These are phyloP conservation scores for Cercophora scortea DNA, from an alignment of 495 filamentous ascomycete species.

Conservation along the genomic window DNA sequence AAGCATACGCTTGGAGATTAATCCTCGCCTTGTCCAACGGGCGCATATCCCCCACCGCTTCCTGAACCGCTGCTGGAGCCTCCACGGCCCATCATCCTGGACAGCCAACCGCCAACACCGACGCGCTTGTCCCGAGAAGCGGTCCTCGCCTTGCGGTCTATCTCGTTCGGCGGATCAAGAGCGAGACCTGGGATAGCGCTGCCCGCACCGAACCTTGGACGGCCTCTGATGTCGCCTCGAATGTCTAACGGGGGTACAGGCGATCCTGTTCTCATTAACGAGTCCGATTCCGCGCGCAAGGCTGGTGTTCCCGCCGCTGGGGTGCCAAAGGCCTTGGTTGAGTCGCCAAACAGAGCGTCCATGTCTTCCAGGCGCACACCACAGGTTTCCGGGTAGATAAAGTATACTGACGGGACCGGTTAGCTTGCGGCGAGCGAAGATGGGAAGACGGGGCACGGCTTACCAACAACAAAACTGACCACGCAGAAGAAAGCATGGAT, in stretches of 20 bases:
- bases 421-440: not conserved
- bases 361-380: constrained; percentile 95
- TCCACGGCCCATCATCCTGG: constrained; percentile 34
- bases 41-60: constrained; percentile 29
- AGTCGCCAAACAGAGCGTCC: constrained; percentile 84
- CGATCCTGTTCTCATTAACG: constrained; percentile 62
- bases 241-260: constrained; percentile 75
- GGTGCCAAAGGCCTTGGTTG: constrained; percentile 60
- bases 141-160: constrained; percentile 20
- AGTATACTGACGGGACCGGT: constrained; percentile 59
- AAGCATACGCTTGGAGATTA: constrained; percentile 11
- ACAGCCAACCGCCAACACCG: constrained; percentile 42
- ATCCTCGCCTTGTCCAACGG: constrained; percentile 35
- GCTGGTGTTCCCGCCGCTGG: constrained; percentile 45
- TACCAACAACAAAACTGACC: constrained; percentile 92
- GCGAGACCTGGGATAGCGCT: constrained; percentile 29
- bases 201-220: constrained; percentile 21
- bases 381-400: constrained; percentile 93
- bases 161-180: constrained; percentile 30
- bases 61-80: constrained; percentile 12
- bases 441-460: constrained; percentile 27
- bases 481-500: constrained; percentile 97
- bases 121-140: constrained; percentile 17
- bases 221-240: constrained; percentile 54
- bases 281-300: constrained; percentile 57